These are phyloP conservation scores for Pythium brassicae DNA, from an alignment of 352 stramenopile genomes.

Conservation along the genomic window DNA sequence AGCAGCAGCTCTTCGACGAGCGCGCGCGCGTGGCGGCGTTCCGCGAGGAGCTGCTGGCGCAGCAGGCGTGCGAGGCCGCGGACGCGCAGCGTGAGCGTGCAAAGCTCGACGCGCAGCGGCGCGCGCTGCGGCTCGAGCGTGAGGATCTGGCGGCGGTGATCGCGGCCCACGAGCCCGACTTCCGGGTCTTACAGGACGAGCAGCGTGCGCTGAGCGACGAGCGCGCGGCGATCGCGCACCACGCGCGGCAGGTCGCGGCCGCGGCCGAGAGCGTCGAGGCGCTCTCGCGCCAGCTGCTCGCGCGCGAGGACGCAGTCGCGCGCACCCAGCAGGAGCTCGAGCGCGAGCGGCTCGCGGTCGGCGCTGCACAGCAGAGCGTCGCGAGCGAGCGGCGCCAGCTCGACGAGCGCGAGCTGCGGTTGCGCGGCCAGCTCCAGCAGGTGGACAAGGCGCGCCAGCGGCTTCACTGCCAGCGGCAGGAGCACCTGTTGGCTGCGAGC, in stretches of 20 bases:
- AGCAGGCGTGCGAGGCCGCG: conserved; percentile 29
- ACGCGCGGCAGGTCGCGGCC: conserved; percentile 18
- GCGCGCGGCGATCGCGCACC: conserved; percentile 13
- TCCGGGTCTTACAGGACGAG: conserved; percentile 29
- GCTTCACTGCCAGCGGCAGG: conserved; percentile 43
- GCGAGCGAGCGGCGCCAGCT: conserved; percentile 40
- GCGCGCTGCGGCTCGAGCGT: conserved; percentile 31
- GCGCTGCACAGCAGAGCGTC: conserved; percentile 24
- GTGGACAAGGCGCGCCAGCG: conserved; percentile 38
- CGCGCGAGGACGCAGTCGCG: conserved; percentile 9
- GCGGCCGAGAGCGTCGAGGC: conserved; percentile 17
- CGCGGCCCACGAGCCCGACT: conserved; percentile 42
- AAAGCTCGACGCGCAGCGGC: conserved; percentile 28
- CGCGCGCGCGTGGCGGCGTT: conserved; percentile 45
- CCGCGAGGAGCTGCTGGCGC: conserved; percentile 35
- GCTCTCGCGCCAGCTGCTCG: conserved; percentile 16
- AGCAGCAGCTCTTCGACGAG: conserved; percentile 44
- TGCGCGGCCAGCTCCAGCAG: conserved; percentile 53
- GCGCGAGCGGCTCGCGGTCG: conserved; percentile 12
- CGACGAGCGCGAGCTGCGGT: conserved; percentile 37
- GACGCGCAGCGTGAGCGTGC: conserved; percentile 26
- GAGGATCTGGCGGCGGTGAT: conserved; percentile 38
- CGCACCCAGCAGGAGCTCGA: conserved; percentile 1
- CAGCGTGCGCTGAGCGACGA: conserved; percentile 28
- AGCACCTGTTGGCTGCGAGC: conserved; percentile 20